Evolutionary conservation across 2,329 filamentous ascomycete genomes (phyloP).

Genomic region (Fusarium sp.): DNA sequence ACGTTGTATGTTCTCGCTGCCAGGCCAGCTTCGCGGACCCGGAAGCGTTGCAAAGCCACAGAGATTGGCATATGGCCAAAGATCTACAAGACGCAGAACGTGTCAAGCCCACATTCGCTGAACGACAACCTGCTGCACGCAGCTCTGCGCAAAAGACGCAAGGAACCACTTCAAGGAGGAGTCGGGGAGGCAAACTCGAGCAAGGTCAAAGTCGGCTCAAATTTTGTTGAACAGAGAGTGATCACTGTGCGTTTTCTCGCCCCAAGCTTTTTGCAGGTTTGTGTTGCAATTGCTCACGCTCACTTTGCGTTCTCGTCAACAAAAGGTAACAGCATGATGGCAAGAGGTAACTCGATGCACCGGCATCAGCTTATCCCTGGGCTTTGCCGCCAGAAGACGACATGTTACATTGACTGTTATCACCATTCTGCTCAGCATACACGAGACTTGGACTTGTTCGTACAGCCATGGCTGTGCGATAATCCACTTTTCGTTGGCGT

Average conservation of each 20-base stretch:
- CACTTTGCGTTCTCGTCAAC: background rate
- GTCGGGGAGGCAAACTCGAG: slow-evolving; percentile 55
- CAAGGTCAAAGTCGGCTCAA: slow-evolving; percentile 69
- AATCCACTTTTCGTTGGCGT: slow-evolving; percentile 3
- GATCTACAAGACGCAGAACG: slow-evolving; percentile 76
- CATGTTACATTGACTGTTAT: slow-evolving; percentile 1
- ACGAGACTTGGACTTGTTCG: slow-evolving; percentile 1
- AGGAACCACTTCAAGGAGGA: slow-evolving; percentile 53
- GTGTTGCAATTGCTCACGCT: background rate
- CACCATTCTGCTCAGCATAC: slow-evolving; percentile 7
- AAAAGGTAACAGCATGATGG: background rate
- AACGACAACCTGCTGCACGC: slow-evolving; percentile 46
- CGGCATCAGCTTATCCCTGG: background rate
- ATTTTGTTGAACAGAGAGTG: slow-evolving; percentile 59
- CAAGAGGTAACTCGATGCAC: background rate
- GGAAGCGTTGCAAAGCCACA: slow-evolving; percentile 76
- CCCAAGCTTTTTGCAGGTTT: background rate
- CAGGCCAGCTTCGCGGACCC: slow-evolving; percentile 64
- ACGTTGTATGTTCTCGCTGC: slow-evolving; percentile 71
- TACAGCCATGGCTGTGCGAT: slow-evolving; percentile 8
- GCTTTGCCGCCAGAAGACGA: background rate
- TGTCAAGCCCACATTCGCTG: slow-evolving; percentile 57
- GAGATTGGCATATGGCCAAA: slow-evolving; percentile 95
- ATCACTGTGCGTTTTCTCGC: background rate
- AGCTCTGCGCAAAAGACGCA: slow-evolving; percentile 44